Percentiles rank a stretch among this genome's conserved stretches.
Conservation (phyloP, 2,329 filamentous ascomycete genomes). For the Raffaelea ambrosiae region DNA sequence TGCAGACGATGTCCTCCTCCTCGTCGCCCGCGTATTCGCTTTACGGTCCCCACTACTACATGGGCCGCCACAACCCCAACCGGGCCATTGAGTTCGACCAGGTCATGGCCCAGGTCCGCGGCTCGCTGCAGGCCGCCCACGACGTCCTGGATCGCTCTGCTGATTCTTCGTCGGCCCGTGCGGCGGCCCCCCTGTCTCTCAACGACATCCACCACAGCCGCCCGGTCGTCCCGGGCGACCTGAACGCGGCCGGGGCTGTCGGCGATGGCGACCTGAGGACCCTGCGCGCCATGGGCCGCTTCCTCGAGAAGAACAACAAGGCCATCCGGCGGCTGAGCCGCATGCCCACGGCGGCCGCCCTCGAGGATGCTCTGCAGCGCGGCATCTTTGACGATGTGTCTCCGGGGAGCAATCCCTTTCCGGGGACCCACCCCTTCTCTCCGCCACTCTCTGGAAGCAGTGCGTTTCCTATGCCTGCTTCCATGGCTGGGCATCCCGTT, state of each 20-base stretch:
- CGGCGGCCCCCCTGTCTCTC: slow-evolving; percentile 7
- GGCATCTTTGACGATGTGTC: neutral
- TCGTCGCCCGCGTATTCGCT: slow-evolving; percentile 7
- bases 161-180: slow-evolving; percentile 11
- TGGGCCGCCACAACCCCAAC: slow-evolving; percentile 18
- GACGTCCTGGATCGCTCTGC: slow-evolving; percentile 3
- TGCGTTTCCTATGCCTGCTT: too few species aligned
- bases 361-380: neutral
- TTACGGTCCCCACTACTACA: slow-evolving; percentile 3
- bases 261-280: slow-evolving; percentile 23
- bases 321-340: slow-evolving; percentile 33
- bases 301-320: slow-evolving; percentile 33
- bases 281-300: slow-evolving; percentile 33
- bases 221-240: too few species aligned
- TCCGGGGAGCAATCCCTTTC: too few species aligned
- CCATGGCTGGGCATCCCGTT: too few species aligned
- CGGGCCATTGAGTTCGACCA: slow-evolving; percentile 35
- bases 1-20: slow-evolving; percentile 19
- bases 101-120: slow-evolving; percentile 33
- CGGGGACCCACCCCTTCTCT: neutral
- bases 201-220: slow-evolving; percentile 7
- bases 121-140: slow-evolving; percentile 16
- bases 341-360: slow-evolving; percentile 18
- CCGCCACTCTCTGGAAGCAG: too few species aligned
- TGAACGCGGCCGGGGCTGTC: slow-evolving; percentile 1